phyloP scores from a whole-genome alignment of 331 rosid genomes.

The Quercus tomentella region DNA sequence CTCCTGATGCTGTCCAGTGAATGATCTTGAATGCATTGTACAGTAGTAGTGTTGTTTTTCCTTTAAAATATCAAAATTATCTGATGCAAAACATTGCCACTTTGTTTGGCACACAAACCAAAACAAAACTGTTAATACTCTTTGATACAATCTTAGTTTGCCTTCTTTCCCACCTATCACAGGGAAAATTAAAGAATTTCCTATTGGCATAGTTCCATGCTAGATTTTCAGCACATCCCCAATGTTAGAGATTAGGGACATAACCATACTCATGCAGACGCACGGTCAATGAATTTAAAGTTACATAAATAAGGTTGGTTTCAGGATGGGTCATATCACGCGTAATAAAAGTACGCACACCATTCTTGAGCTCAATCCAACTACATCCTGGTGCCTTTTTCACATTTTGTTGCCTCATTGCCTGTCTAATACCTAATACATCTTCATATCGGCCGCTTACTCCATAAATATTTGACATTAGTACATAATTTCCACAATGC shows the following conservation, averaged over 20 bases:
- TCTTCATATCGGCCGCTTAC: slow-evolving; percentile 56
- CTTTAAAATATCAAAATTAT: too few relatives aligned
- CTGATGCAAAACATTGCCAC: neutral
- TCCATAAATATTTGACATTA: slow-evolving; percentile 68
- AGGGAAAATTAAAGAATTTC: neutral
- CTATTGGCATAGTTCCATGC: neutral
- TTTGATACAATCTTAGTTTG: neutral
- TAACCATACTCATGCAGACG: slow-evolving; percentile 54
- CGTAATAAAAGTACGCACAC: slow-evolving; percentile 56
- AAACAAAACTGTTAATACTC: neutral
- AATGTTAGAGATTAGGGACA: slow-evolving; percentile 32
- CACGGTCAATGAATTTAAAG: slow-evolving; percentile 58
- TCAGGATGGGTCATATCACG: slow-evolving; percentile 67
- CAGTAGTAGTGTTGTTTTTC: too few relatives aligned
- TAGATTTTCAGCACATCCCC: slow-evolving; percentile 6
- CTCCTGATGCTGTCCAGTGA: neutral
- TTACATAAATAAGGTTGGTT: slow-evolving; percentile 47
- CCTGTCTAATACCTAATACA: slow-evolving; percentile 53
- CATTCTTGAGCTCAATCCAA: slow-evolving; percentile 81
- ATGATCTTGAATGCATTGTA: neutral
- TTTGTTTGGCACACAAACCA: neutral
- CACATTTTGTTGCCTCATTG: slow-evolving; percentile 67
- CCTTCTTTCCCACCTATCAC: neutral
- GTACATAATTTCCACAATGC: slow-evolving; percentile 68
- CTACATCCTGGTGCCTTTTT: slow-evolving; percentile 78